These are phyloP conservation scores for Saccharomyces hybrid DNA, from an alignment of 1,139 yeast genomes.

Conservation along the genomic window DNA sequence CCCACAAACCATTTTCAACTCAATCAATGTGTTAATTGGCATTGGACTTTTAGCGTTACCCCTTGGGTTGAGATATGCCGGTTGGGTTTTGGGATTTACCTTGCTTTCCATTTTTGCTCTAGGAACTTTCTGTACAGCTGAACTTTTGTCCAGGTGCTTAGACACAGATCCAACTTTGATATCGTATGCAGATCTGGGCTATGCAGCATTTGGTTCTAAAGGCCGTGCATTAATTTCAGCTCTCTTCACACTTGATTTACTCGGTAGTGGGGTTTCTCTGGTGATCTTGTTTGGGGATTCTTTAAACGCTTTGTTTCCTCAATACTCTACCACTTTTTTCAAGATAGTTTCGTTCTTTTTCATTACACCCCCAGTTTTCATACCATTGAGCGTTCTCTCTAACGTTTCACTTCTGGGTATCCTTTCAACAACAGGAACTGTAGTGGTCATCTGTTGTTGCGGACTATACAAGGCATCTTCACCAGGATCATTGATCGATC, in stretches of 20 bases:
- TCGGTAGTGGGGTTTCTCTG: constrained; percentile 73
- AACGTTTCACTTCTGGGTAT: constrained; percentile 71
- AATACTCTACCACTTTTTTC: constrained; percentile 40
- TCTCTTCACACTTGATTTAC: constrained; percentile 65
- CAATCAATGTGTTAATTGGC: constrained; percentile 79
- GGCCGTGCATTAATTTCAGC: constrained; percentile 60
- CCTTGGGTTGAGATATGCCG: constrained; percentile 67
- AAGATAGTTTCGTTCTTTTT: constrained; percentile 54
- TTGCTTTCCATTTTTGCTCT: constrained; percentile 51
- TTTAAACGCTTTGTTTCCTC: constrained; percentile 56
- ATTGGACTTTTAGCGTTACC: constrained; percentile 82
- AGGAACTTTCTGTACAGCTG: constrained; percentile 66
- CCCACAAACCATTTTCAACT: constrained; percentile 81
- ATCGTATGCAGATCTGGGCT: constrained; percentile 85
- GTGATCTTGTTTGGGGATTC: constrained; percentile 81
- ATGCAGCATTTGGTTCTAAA: constrained; percentile 58
- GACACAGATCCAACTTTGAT: constrained; percentile 68
- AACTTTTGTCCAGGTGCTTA: constrained; percentile 51
- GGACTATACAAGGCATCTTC: constrained; percentile 49
- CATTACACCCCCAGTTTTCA: constrained; percentile 54
- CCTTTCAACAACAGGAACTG: constrained; percentile 55
- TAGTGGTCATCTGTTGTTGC: constrained; percentile 49
- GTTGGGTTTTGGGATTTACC: constrained; percentile 64
- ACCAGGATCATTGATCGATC: constrained; percentile 63
- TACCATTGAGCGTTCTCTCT: constrained; percentile 69